Base-by-base conservation (phyloP, 257 asterid genomes). In the Petunia secreta region DNA sequence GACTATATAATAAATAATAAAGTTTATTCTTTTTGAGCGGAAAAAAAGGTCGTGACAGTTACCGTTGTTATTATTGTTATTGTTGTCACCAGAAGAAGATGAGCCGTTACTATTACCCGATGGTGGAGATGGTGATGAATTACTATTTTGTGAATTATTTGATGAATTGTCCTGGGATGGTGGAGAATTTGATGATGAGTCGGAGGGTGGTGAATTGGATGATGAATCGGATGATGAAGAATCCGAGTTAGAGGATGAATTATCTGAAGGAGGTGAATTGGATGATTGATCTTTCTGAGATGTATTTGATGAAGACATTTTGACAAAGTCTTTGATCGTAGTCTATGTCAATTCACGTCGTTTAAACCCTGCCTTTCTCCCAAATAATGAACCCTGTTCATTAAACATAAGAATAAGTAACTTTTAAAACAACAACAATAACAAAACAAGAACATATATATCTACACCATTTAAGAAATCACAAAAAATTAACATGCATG, bases 331-430 rank as follows among this genome's bases (percentile, higher is more conserved):
- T 67, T 25, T 50, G 36, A 52, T 57, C 65, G 6, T 43, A 5
- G 13, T 65, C 36, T 65, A 52, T 9, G 13, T 16, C 52, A 41
- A 54, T 38, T 36, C 59, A 73, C 60, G 77, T 34, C 6, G 62
- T 48, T 71, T 71, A 48, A 34, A 71, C 46, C 79, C 73, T 15
- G 73, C 74, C 63, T 43, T 58, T 80, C 83, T 58, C 78, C 83
- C 52, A 68, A 80, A 25, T 8, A 54, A 41, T 41, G 53, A 63
- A 36, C 52, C 75, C 57, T 67, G 78, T 50, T 73, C 59, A 40
- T 65, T 4, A 79, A 79, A 58, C 14, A 66, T 55, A 44, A 79
- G 38, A n/a, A 55, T 37, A 79, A 55, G 1, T 4, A 57, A 48
- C 9, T 25, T 9, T 38, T 11, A 50, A 13, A 60, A 25, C 6